Conservation (phyloP, 345 rosid genomes). For the Moricandia arvensis region DNA sequence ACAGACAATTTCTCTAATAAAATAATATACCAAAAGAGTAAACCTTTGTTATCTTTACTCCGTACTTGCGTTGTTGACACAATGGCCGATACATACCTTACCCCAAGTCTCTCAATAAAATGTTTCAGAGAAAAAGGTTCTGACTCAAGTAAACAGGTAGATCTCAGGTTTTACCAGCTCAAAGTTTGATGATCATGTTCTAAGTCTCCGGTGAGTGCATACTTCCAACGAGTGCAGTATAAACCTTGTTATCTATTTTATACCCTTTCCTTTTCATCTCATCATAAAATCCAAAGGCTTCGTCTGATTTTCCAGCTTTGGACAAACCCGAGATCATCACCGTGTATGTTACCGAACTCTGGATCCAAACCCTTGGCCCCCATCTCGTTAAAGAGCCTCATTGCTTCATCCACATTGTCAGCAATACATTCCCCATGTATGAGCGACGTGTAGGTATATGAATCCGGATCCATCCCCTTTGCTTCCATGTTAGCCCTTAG, state of each 20-base stretch:
- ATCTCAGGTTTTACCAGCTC: no score
- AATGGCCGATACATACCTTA: no score
- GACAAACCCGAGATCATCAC: conserved; percentile 68
- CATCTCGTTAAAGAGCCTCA: conserved; percentile 62
- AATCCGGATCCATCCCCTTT: conserved; percentile 50
- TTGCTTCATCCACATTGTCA: conserved; percentile 62
- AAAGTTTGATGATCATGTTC: background rate
- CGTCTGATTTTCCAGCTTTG: conserved; percentile 73
- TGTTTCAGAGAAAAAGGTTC: no score
- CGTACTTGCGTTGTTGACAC: no score
- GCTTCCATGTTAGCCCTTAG: conserved; percentile 58
- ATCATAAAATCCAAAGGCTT: conserved; percentile 69
- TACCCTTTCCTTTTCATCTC: conserved; percentile 62
- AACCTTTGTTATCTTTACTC: no score
- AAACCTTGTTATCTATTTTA: conserved; percentile 65
- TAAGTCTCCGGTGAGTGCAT: conserved; percentile 46
- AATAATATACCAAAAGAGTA: no score
- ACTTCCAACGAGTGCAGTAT: conserved; percentile 68
- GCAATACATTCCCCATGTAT: conserved; percentile 71
- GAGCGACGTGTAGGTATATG: conserved; percentile 72
- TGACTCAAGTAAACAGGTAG: no score
- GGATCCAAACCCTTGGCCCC: conserved; percentile 45
- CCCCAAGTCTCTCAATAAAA: no score
- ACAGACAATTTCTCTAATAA: background rate
- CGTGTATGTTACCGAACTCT: conserved; percentile 54